Percentiles rank a stretch among this genome's conserved stretches.
These are phyloP conservation scores for Tetracladium marchalianum DNA, from an alignment of 495 filamentous ascomycete species.

Conservation along the genomic window DNA sequence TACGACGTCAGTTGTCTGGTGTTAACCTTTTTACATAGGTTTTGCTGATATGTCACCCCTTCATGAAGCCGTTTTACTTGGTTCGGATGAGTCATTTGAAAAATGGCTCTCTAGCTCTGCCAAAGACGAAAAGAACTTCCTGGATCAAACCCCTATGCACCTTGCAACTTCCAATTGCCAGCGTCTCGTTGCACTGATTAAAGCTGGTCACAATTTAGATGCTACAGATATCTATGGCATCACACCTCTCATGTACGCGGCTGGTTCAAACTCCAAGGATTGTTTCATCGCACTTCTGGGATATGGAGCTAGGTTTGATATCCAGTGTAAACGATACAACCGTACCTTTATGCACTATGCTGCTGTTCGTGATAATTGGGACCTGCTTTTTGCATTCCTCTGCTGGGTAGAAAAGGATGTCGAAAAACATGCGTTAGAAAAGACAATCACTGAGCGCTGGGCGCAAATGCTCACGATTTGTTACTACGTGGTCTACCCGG, in stretches of 20 bases:
- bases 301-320: not conserved
- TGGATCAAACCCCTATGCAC: constrained; percentile 9
- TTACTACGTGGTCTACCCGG: constrained; percentile 4
- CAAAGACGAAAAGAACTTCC: constrained; percentile 9
- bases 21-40: not conserved
- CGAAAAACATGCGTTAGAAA: not conserved
- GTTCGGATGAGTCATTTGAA: not conserved
- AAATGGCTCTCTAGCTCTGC: constrained; percentile 1
- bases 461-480: not conserved
- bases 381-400: not conserved
- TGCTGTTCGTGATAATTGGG: constrained; percentile 1
- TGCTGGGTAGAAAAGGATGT: not conserved
- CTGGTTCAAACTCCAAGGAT: constrained; percentile 3
- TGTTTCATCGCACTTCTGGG: constrained; percentile 7
- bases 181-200: not conserved
- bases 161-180: constrained; percentile 3
- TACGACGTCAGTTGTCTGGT: not conserved
- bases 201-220: constrained; percentile 11
- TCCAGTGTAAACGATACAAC: constrained; percentile 2
- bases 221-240: constrained; percentile 10
- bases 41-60: constrained; percentile 5
- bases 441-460: constrained; percentile 1
- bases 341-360: constrained; percentile 4
- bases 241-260: constrained; percentile 20
- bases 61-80: constrained; percentile 8